phyloP scores from a whole-genome alignment of 2,329 filamentous ascomycete genomes.

The Nothophaeocryptopus gaeumannii region DNA sequence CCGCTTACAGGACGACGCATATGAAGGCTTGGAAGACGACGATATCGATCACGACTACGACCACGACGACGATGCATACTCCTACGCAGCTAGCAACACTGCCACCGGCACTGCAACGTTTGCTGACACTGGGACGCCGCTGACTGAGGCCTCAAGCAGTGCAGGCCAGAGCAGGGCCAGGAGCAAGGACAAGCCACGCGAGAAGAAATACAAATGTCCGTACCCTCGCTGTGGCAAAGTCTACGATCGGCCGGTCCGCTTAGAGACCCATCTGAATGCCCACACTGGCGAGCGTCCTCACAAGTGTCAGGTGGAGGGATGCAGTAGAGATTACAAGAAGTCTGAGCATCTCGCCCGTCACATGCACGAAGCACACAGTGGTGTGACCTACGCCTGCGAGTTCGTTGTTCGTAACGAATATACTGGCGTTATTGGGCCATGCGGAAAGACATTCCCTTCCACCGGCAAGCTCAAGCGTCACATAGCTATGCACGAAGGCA shows the following conservation, averaged over 20 bases:
- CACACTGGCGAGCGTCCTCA: constrained; percentile 84
- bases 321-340: constrained; percentile 80
- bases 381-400: constrained; percentile 69
- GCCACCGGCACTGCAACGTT: constrained; percentile 14
- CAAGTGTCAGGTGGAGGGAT: constrained; percentile 65
- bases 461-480: constrained; percentile 75
- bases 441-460: constrained; percentile 78
- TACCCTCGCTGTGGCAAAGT: constrained; percentile 72
- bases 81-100: constrained; percentile 9
- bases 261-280: constrained; percentile 76
- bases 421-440: constrained; percentile 49
- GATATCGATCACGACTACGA: neutral
- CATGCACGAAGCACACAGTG: constrained; percentile 75
- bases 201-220: constrained; percentile 74
- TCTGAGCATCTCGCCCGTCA: constrained; percentile 85
- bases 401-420: constrained; percentile 38
- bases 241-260: constrained; percentile 80
- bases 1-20: constrained; percentile 7
- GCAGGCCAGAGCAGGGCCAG: neutral
- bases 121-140: constrained; percentile 19
- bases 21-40: neutral
- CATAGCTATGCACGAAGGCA: constrained; percentile 71
- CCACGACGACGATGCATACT: constrained; percentile 10
- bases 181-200: constrained; percentile 46
- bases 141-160: constrained; percentile 23